A percentile compares a stretch with the other conserved stretches of the same genome.
These are phyloP conservation scores for Avena atlantica DNA, from an alignment of 176 grass and related monocot species.

Conservation along the genomic window DNA sequence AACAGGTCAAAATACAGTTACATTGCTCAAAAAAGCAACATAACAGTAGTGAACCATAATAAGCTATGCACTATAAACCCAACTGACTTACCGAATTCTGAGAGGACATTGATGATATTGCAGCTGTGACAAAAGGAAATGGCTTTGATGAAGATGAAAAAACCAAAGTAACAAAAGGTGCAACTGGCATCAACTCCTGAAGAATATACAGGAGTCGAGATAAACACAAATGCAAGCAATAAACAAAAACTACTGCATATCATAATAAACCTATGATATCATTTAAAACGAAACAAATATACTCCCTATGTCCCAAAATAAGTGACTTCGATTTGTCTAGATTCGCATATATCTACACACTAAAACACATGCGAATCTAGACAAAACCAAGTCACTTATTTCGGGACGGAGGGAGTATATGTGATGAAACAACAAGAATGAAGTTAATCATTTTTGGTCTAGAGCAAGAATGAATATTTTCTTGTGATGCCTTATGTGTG, in stretches of 20 bases:
- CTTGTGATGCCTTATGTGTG: not conserved
- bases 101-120: conserved; percentile 61
- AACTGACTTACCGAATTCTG: conserved; percentile 64
- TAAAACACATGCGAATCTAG: no score
- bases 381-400: no score
- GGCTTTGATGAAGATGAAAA: conserved; percentile 78
- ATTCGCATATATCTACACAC: no score
- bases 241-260: not conserved
- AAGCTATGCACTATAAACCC: not conserved
- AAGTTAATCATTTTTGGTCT: not conserved
- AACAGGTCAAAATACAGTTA: not conserved
- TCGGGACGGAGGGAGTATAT: not conserved
- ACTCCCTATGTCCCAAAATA: not conserved
- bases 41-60: not conserved
- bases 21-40: not conserved
- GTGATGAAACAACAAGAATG: conserved; percentile 14
- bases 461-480: not conserved
- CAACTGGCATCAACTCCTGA: conserved; percentile 66
- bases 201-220: conserved; percentile 45
- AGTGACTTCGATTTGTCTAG: no score
- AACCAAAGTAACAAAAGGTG: conserved; percentile 77
- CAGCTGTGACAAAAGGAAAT: conserved; percentile 72
- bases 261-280: conserved; percentile 3
- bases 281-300: conserved; percentile 36
- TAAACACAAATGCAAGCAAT: conserved; percentile 4